phyloP scores from a whole-genome alignment of 257 asterid genomes.

The Solanum dulcamara region DNA sequence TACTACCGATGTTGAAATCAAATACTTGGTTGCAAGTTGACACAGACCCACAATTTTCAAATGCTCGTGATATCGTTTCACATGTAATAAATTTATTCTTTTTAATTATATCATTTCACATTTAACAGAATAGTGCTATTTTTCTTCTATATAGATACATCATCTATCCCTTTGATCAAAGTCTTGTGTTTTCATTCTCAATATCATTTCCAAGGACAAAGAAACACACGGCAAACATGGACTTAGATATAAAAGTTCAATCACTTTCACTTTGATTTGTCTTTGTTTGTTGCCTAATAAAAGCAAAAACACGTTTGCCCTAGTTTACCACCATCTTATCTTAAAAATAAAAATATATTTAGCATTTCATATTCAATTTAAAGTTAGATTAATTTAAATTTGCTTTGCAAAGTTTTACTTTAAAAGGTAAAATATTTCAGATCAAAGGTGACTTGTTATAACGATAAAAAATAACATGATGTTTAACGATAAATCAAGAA shows the following conservation, averaged over 20 bases:
- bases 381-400: neutral
- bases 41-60: too few relatives aligned
- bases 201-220: neutral
- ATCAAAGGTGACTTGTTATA: neutral
- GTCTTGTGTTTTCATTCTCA: neutral
- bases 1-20: too few relatives aligned
- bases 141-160: neutral
- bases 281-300: neutral
- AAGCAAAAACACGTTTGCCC: neutral
- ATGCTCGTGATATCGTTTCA: too few relatives aligned
- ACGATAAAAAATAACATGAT: neutral
- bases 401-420: accelerated
- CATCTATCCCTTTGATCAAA: neutral
- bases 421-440: neutral
- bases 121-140: neutral
- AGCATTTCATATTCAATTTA: neutral
- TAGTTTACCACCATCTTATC: neutral
- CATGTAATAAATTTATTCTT: neutral
- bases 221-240: neutral
- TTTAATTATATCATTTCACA: neutral
- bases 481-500: neutral
- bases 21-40: too few relatives aligned
- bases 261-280: neutral
- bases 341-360: neutral
- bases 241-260: neutral